phyloP scores from a whole-genome alignment of 1,139 yeast genomes.

The Candida neerlandica region DNA sequence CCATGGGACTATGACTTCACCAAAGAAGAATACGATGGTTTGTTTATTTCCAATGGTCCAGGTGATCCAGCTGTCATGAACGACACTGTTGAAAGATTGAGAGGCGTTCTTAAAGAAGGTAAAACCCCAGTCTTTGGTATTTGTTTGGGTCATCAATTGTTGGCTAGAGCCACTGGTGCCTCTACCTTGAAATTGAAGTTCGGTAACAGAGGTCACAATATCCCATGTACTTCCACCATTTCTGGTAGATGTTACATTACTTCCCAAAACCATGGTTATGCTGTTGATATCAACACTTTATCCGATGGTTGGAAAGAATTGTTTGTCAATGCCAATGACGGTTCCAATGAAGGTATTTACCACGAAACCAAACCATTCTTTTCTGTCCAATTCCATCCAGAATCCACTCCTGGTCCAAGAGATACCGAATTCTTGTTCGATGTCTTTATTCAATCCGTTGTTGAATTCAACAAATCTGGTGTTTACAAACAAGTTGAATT shows the following conservation, averaged over 20 bases:
- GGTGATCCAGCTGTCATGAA: slow-evolving; percentile 95
- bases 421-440: slow-evolving; percentile 98
- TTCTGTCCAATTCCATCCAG: slow-evolving; percentile 99
- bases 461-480: slow-evolving; percentile 58
- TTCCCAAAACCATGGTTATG: slow-evolving; percentile 98
- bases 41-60: slow-evolving; percentile 97
- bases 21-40: slow-evolving; percentile 82
- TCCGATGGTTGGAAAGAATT: slow-evolving; percentile 87
- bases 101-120: slow-evolving; percentile 56
- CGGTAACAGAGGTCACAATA: slow-evolving; percentile 99
- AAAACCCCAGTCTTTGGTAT: slow-evolving; percentile 93
- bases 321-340: slow-evolving; percentile 94
- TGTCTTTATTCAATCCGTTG: slow-evolving; percentile 82
- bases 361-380: slow-evolving; percentile 85
- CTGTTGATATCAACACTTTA: slow-evolving; percentile 83
- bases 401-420: slow-evolving; percentile 98
- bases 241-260: slow-evolving; percentile 98
- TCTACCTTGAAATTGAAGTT: slow-evolving; percentile 87
- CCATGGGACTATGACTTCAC: slow-evolving; percentile 94
- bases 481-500: slow-evolving; percentile 72
- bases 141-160: slow-evolving; percentile 97
- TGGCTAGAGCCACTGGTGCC: slow-evolving; percentile 97
- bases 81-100: slow-evolving; percentile 61
- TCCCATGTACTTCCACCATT: slow-evolving; percentile 92
- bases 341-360: slow-evolving; percentile 98